Conservation (phyloP, 2,329 filamentous ascomycete genomes). For the Venturia oleaginea region DNA sequence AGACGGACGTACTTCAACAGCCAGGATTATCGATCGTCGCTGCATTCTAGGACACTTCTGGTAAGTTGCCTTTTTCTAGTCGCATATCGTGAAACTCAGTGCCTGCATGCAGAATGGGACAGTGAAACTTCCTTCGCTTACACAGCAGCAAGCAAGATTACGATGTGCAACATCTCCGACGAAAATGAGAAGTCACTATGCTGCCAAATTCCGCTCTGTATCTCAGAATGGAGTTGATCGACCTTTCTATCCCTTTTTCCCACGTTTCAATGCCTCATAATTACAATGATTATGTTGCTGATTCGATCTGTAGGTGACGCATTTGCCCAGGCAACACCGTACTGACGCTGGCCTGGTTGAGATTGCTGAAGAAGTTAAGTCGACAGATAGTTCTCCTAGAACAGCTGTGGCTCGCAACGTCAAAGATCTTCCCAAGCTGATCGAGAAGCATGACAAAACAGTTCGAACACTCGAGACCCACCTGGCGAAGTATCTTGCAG, state of each 20-base stretch:
- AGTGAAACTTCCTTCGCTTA: not conserved
- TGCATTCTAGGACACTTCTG: conserved; percentile 63
- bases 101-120: not conserved
- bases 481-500: conserved; percentile 61
- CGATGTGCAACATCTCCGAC: not conserved
- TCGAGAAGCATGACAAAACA: conserved; percentile 69
- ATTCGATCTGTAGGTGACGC: conserved; percentile 13
- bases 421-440: conserved; percentile 78
- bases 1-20: conserved; percentile 75
- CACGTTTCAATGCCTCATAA: not conserved
- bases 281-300: not conserved
- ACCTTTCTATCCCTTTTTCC: not conserved
- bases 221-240: not conserved
- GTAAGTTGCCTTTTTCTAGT: conserved; percentile 20
- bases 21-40: conserved; percentile 75
- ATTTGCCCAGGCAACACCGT: conserved; percentile 39
- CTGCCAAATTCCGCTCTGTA: no score
- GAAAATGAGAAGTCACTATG: no score
- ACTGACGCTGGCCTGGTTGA: conserved; percentile 81
- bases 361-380: conserved; percentile 71
- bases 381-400: conserved; percentile 67
- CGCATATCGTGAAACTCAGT: not conserved
- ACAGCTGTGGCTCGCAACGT: conserved; percentile 88
- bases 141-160: not conserved
- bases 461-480: conserved; percentile 77